Percentiles rank a stretch among this genome's conserved stretches.
Evolutionary conservation across 495 filamentous ascomycete genomes (phyloP).

Genomic region (Hyaloscypha bicolor): DNA sequence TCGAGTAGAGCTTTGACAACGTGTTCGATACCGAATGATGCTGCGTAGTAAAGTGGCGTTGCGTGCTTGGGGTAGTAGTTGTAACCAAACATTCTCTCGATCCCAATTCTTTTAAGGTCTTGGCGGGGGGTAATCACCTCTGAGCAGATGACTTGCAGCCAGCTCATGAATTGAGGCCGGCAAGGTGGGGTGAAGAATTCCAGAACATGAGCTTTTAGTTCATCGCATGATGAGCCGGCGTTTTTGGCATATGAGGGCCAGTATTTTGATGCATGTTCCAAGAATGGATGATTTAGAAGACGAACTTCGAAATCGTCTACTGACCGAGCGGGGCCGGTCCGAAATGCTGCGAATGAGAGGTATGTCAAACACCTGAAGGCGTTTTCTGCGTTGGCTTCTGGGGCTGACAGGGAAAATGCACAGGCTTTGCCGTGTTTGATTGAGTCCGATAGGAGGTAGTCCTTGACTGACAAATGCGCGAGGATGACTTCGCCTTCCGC

Average conservation of each 20-base stretch:
- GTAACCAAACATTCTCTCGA: not conserved
- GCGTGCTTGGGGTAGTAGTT: not conserved
- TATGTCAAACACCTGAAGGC: not conserved
- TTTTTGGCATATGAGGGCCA: not conserved
- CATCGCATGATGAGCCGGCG: not conserved
- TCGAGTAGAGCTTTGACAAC: not conserved
- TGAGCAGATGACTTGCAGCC: not conserved
- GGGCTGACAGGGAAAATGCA: not conserved
- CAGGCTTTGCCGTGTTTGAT: not conserved
- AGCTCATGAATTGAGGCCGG: not conserved
- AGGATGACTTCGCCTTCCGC: not conserved
- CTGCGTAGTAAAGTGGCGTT: not conserved
- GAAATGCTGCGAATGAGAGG: not conserved
- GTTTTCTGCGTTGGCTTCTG: not conserved
- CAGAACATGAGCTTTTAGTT: not conserved
- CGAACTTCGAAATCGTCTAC: not conserved
- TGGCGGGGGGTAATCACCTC: not conserved
- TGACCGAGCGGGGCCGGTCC: not conserved
- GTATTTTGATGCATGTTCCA: not conserved
- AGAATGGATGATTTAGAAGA: not conserved
- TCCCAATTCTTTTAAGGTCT: not conserved
- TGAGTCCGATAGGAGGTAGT: slow-evolving; percentile 1
- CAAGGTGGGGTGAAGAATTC: not conserved
- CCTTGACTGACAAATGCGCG: slow-evolving; percentile 4
- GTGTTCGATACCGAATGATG: not conserved